Evolutionary conservation across 208 protist species (phyloP), one percentile per base, ranked within the genome.

Genomic region (Angomonas ambiguus): DNA sequence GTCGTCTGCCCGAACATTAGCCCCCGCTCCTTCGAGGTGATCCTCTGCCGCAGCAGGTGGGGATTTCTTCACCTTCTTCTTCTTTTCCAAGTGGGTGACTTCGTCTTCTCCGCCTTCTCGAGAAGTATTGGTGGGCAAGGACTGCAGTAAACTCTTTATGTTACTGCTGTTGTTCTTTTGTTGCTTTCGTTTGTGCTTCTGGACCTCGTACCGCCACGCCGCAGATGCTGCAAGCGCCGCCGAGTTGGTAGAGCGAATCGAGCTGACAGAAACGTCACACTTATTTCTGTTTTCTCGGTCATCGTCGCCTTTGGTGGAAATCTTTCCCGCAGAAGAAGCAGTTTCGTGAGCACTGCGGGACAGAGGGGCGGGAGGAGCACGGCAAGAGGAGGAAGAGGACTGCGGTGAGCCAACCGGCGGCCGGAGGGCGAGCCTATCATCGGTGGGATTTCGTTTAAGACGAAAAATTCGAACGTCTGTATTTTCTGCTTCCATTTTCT

Each of bases 151-250:
- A n/a, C 16, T 45, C 16, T 16, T 8, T 45, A 45, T 16, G 16
- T 45, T 45, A 16, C 38, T 45, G 16, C 38, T 45, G 38, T 45
- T 16, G 38, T n/a, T n/a, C n/a, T 45, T 45, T 8, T 45, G 8
- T 30, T 56, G 49, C 49, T 56, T 11, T 25, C 49, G 49, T 25
- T 56, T 5, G n/a, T 30, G 28, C 11, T 30, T 59, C 25, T 20
- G 25, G 27, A 59, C 53, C 22, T 59, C 53, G 53, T 59, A 30
- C 3, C 53, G 53, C 53, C 53, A 59, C 25, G 53, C 53, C 53
- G 53, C 53, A 5, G 5, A 4, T 5, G 53, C 53, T 4, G 53
- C 53, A 20, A 59, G 53, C 20, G 53, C 53, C 4, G 53, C 53
- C 16, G 53, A 59, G 53, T 30, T 30, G 5, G 48, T 53, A 3